Conservation (phyloP, 306 rosid species). For the Senna tora region DNA sequence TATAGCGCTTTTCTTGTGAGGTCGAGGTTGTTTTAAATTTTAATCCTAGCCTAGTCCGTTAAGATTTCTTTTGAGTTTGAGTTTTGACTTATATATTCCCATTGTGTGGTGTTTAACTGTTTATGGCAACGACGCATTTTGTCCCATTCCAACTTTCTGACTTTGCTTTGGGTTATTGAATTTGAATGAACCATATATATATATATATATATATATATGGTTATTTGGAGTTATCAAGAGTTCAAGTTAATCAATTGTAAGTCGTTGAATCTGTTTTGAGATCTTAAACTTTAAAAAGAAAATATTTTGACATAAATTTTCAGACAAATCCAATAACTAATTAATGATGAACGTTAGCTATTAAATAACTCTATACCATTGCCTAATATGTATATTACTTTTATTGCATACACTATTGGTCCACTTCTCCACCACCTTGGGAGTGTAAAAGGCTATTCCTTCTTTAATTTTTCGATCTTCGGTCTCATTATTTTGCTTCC, state of each 20-base stretch:
- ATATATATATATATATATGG: too few species aligned
- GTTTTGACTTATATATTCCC: constrained; percentile 25
- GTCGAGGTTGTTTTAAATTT: neutral
- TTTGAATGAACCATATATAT: too few species aligned
- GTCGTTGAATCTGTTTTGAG: too few species aligned
- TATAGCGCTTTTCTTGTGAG: neutral
- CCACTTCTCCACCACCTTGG: constrained; percentile 40
- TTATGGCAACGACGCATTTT: neutral
- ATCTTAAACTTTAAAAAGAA: too few species aligned
- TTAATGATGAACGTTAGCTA: too few species aligned
- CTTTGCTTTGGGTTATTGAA: constrained; percentile 24
- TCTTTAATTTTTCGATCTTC: constrained; percentile 20
- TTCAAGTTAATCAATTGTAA: too few species aligned
- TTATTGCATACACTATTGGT: neutral
- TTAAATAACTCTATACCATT: too few species aligned
- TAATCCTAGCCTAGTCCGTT: neutral
- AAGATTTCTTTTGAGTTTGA: constrained; percentile 23
- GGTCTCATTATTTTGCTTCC: constrained; percentile 31
- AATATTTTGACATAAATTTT: too few species aligned
- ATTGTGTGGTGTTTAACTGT: constrained; percentile 30
- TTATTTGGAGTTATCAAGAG: too few species aligned
- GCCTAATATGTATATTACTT: constrained; percentile 12
- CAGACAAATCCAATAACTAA: too few species aligned
- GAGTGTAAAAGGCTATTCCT: constrained; percentile 33
- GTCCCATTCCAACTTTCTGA: constrained; percentile 17